Conservation (phyloP, 1,284 basidiomycete species). For the Cutaneotrichosporon dermatis region DNA sequence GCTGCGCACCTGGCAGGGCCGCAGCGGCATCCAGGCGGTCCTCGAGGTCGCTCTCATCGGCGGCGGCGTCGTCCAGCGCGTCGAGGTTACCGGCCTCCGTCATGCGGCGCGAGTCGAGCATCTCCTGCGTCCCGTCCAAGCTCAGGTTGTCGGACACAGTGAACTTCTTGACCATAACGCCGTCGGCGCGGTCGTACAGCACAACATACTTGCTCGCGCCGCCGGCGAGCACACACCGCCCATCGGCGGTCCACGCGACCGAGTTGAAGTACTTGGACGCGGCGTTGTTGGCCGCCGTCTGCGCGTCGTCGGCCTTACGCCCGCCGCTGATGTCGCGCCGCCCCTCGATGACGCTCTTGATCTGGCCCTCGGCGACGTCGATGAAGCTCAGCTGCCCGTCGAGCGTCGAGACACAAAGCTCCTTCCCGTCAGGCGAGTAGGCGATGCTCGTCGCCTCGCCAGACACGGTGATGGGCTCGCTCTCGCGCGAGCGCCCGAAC, state of each 20-base stretch:
- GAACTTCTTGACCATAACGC: constrained; percentile 91
- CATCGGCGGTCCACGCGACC: constrained; percentile 90
- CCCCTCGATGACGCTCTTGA: constrained; percentile 86
- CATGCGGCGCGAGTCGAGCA: constrained; percentile 80
- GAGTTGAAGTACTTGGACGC: constrained; percentile 87
- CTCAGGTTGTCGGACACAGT: constrained; percentile 92
- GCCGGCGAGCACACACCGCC: constrained; percentile 84
- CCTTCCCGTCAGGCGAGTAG: constrained; percentile 89
- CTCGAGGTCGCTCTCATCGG: constrained; percentile 81
- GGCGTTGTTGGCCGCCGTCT: constrained; percentile 79
- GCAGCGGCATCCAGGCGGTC: constrained; percentile 71
- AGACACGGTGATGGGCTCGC: constrained; percentile 79
- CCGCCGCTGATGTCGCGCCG: constrained; percentile 91
- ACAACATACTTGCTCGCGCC: constrained; percentile 96
- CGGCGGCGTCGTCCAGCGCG: constrained; percentile 62
- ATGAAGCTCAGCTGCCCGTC: constrained; percentile 93
- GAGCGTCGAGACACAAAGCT: constrained; percentile 82
- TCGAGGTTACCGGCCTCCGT: constrained; percentile 78
- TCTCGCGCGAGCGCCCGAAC: constrained; percentile 79
- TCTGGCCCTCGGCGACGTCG: constrained; percentile 73
- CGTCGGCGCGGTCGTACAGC: constrained; percentile 87
- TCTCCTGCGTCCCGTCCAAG: constrained; percentile 92
- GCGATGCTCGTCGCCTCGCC: constrained; percentile 83
- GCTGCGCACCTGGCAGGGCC: constrained; percentile 72
- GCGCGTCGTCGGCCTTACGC: constrained; percentile 79